Percentiles rank a stretch among this genome's conserved stretches.
Evolutionary conservation across 1,284 basidiomycete species (phyloP).

Genomic region (Coniophora puteana): DNA sequence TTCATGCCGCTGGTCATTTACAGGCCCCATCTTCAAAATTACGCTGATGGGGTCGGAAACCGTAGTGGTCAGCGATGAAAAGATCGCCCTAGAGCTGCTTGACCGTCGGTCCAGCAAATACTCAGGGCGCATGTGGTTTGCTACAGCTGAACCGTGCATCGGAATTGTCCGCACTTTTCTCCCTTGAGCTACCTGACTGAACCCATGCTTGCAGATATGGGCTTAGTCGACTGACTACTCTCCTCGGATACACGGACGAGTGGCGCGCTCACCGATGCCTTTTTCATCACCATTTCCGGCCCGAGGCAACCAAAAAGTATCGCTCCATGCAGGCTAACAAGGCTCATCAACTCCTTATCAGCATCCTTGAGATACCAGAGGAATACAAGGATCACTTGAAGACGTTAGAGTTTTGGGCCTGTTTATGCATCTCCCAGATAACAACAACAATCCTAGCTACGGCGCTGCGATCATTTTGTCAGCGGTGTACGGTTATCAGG

Average conservation of each 20-base stretch:
- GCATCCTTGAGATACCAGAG: not conserved
- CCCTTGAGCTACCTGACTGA: not conserved
- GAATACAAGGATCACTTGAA: not conserved
- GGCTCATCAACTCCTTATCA: not conserved
- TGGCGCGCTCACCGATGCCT: too few species aligned
- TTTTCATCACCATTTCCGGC: not conserved
- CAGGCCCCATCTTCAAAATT: slow-evolving; percentile 25
- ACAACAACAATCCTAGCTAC: slow-evolving; percentile 24
- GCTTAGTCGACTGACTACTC: slow-evolving; percentile 28
- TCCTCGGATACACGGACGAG: too few species aligned
- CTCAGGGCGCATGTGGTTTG: slow-evolving; percentile 23
- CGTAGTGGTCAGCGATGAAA: slow-evolving; percentile 23
- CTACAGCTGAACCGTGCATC: slow-evolving; percentile 26
- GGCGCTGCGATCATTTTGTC: slow-evolving; percentile 9
- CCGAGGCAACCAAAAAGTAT: not conserved
- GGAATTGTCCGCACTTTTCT: slow-evolving; percentile 3
- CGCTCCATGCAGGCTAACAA: not conserved
- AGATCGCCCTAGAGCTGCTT: slow-evolving; percentile 23
- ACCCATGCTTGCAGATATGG: slow-evolving; percentile 17
- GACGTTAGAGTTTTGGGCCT: not conserved
- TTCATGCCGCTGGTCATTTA: slow-evolving; percentile 11
- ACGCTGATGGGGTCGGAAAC: too few species aligned
- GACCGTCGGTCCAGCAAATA: slow-evolving; percentile 26
- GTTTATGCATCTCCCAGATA: not conserved
- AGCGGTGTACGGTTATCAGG: not conserved